These are phyloP conservation scores for Phytophthora agathidicida DNA, from an alignment of 352 stramenopile genomes.

Conservation along the genomic window DNA sequence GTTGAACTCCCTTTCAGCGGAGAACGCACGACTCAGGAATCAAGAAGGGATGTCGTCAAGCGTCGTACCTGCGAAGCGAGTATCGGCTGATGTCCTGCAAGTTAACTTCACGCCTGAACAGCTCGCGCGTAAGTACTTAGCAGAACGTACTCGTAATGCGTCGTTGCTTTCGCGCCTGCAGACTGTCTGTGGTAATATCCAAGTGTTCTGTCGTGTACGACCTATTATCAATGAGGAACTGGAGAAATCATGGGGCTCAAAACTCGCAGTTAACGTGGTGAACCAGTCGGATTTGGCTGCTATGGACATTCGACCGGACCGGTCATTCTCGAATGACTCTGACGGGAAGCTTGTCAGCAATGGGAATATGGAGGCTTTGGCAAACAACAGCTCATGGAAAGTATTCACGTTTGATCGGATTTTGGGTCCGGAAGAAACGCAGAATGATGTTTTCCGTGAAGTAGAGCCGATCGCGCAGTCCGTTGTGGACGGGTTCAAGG, in stretches of 20 bases:
- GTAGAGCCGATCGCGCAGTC: slow-evolving; percentile 96
- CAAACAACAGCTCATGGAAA: slow-evolving; percentile 88
- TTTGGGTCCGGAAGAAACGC: slow-evolving; percentile 92
- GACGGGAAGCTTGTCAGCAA: slow-evolving; percentile 33
- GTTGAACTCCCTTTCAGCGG: slow-evolving; percentile 57
- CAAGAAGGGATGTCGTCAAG: slow-evolving; percentile 48
- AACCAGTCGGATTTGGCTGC: slow-evolving; percentile 85
- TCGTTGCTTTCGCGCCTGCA: slow-evolving; percentile 81
- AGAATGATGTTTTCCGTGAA: slow-evolving; percentile 96
- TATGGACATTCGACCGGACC: slow-evolving; percentile 76
- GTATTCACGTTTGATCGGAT: slow-evolving; percentile 98
- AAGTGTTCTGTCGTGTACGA: slow-evolving; percentile 93
- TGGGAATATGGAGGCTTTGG: slow-evolving; percentile 41
- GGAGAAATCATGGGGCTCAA: slow-evolving; percentile 58
- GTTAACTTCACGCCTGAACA: slow-evolving; percentile 71
- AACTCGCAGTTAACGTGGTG: slow-evolving; percentile 79
- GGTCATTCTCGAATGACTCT: slow-evolving; percentile 44
- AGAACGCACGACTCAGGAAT: slow-evolving; percentile 61
- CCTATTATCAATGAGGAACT: slow-evolving; percentile 82
- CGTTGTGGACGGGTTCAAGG: slow-evolving; percentile 98
- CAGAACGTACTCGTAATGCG: slow-evolving; percentile 83
- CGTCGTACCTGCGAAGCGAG: slow-evolving; percentile 50
- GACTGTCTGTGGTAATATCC: slow-evolving; percentile 93
- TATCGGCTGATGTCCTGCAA: slow-evolving; percentile 71
- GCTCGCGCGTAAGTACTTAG: slow-evolving; percentile 88